These are phyloP conservation scores for Neurospora sp. DNA, from an alignment of 495 filamentous ascomycete species.

Conservation along the genomic window DNA sequence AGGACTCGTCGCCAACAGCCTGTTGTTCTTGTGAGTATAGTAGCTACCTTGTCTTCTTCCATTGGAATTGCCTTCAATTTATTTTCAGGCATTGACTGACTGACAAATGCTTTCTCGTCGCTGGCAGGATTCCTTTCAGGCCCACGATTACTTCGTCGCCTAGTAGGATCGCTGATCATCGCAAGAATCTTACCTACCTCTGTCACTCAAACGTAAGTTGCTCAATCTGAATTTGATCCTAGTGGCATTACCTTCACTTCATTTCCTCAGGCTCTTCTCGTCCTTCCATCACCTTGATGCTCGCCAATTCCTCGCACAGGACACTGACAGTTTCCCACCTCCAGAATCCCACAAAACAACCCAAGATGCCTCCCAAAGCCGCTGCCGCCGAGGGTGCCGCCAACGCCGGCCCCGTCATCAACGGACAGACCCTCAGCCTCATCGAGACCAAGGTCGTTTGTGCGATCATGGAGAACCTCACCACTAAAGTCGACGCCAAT, in stretches of 20 bases:
- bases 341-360: not conserved
- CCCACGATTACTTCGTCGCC: no score
- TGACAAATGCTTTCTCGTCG: no score
- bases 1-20: no score
- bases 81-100: no score
- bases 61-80: no score
- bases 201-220: not conserved
- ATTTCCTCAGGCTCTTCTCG: no score
- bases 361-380: slow-evolving; percentile 3
- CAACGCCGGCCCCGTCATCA: not conserved
- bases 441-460: slow-evolving; percentile 1
- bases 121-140: no score
- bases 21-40: no score
- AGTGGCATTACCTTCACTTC: no score
- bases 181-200: not conserved
- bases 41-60: no score
- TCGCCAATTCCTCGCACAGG: no score
- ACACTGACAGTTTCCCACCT: not conserved
- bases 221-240: not conserved
- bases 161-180: not conserved
- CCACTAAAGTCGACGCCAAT: slow-evolving; percentile 2
- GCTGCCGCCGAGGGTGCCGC: not conserved
- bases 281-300: no score
- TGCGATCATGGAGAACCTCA: not conserved
- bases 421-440: not conserved